Evolutionary conservation across 116 monocot species (phyloP).

Genomic region (Thalassia testudinum): DNA sequence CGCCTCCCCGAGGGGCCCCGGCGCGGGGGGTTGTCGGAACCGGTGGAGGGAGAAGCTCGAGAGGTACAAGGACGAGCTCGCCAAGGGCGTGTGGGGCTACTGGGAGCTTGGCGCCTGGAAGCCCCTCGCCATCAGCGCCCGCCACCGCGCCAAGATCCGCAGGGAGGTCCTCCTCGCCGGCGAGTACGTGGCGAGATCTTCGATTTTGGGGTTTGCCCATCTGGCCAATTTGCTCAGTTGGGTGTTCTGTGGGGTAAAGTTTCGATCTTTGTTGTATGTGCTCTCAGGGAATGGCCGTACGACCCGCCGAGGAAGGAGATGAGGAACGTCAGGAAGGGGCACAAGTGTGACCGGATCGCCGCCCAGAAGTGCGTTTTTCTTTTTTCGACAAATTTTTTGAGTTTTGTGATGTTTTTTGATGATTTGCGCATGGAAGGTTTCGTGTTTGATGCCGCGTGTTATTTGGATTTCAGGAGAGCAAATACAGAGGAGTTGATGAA

Average conservation of each 20-base stretch:
- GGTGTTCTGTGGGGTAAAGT: not conserved
- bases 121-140: slow-evolving; percentile 69
- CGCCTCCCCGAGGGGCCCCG: slow-evolving; percentile 14
- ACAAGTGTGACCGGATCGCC: slow-evolving; percentile 85
- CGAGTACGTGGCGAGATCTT: slow-evolving; percentile 25
- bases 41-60: slow-evolving; percentile 76
- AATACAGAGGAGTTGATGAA: slow-evolving; percentile 92
- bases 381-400: too few relatives aligned
- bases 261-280: not conserved
- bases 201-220: not conserved
- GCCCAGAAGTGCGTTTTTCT: slow-evolving; percentile 60
- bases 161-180: slow-evolving; percentile 88
- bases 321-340: slow-evolving; percentile 82
- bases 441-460: too few relatives aligned
- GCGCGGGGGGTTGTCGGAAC: slow-evolving; percentile 21
- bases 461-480: slow-evolving; percentile 40
- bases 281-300: slow-evolving; percentile 76
- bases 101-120: slow-evolving; percentile 99
- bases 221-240: not conserved
- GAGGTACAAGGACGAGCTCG: slow-evolving; percentile 64
- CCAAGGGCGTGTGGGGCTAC: slow-evolving; percentile 88
- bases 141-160: slow-evolving; percentile 75
- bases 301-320: slow-evolving; percentile 78
- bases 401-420: slow-evolving; percentile 5
- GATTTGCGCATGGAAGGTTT: slow-evolving; percentile 1